These are phyloP conservation scores for Boletus rubescentipes DNA, from an alignment of 768 basidiomycete genomes.

Conservation along the genomic window DNA sequence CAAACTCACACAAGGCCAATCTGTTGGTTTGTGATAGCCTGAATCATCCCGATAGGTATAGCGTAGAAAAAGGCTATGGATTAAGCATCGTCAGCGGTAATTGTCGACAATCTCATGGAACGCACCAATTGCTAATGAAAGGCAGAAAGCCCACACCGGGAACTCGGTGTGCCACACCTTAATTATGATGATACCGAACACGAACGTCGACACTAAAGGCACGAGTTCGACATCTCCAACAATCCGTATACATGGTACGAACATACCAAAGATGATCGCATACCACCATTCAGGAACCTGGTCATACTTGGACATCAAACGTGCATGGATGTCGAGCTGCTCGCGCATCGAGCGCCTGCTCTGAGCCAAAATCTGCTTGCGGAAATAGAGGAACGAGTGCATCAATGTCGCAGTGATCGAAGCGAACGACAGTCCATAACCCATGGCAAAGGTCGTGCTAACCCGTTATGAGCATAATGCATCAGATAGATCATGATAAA, in stretches of 20 bases:
- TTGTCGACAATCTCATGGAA: constrained; percentile 8
- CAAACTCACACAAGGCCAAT: constrained; percentile 49
- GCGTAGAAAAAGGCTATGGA: constrained; percentile 55
- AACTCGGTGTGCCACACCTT: too few species aligned
- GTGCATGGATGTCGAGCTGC: constrained; percentile 72
- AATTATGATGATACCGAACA: constrained; percentile 59
- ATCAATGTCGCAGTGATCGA: constrained; percentile 69
- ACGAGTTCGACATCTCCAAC: not conserved
- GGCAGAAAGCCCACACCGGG: too few species aligned
- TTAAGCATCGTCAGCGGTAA: not conserved
- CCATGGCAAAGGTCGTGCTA: constrained; percentile 65
- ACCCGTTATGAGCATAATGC: not conserved
- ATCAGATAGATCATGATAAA: not conserved
- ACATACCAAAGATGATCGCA: too few species aligned
- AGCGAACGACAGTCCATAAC: constrained; percentile 83
- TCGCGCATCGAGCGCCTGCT: constrained; percentile 69
- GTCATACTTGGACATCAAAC: too few species aligned
- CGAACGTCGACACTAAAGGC: constrained; percentile 44
- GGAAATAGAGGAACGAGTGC: constrained; percentile 74
- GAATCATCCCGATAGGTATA: constrained; percentile 72
- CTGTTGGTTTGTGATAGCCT: too few species aligned
- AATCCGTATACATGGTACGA: not conserved
- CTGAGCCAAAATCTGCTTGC: constrained; percentile 76
- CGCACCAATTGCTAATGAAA: too few species aligned
- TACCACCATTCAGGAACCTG: too few species aligned